Evolutionary conservation across 768 basidiomycete species (phyloP).

Genomic region (Kwoniella botswanensis): DNA sequence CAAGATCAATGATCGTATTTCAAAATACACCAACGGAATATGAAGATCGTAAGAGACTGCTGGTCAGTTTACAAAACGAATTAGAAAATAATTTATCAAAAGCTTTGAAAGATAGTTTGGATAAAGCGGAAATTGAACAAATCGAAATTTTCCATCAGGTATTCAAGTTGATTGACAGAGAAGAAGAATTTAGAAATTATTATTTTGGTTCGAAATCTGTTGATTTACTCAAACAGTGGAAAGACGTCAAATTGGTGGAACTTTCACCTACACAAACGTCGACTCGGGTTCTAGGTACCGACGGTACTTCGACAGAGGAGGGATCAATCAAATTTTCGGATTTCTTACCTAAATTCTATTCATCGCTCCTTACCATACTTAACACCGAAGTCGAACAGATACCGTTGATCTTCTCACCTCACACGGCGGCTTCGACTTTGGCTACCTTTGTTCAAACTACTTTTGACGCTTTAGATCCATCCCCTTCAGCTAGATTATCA

Average conservation of each 20-base stretch:
- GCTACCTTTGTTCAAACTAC: conserved; percentile 82
- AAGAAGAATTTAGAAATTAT: conserved; percentile 89
- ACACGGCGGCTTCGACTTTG: conserved; percentile 71
- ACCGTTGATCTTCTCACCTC: conserved; percentile 80
- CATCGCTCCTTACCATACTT: conserved; percentile 69
- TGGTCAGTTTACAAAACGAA: conserved; percentile 93
- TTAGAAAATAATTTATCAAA: conserved; percentile 71
- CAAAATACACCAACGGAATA: conserved; percentile 84
- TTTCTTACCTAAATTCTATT: conserved; percentile 78
- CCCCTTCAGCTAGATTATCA: conserved; percentile 77
- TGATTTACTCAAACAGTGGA: conserved; percentile 72
- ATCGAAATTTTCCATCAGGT: conserved; percentile 77
- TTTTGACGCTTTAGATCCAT: conserved; percentile 77
- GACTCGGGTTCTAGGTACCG: not conserved
- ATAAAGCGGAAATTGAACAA: conserved; percentile 71
- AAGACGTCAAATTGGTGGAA: conserved; percentile 63
- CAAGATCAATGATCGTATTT: conserved; percentile 86
- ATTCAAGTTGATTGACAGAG: conserved; percentile 88
- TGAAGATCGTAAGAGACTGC: conserved; percentile 78
- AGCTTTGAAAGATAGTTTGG: conserved; percentile 78
- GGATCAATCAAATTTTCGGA: conserved; percentile 61
- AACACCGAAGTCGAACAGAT: conserved; percentile 74
- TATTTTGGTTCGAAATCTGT: conserved; percentile 85
- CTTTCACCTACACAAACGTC: conserved; percentile 8
- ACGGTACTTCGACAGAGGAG: not conserved